Percentiles rank a stretch among this genome's conserved stretches.
These are phyloP conservation scores for Ophiocordyceps camponoti-saundersi DNA, from an alignment of 2,329 filamentous ascomycete species.

Conservation along the genomic window DNA sequence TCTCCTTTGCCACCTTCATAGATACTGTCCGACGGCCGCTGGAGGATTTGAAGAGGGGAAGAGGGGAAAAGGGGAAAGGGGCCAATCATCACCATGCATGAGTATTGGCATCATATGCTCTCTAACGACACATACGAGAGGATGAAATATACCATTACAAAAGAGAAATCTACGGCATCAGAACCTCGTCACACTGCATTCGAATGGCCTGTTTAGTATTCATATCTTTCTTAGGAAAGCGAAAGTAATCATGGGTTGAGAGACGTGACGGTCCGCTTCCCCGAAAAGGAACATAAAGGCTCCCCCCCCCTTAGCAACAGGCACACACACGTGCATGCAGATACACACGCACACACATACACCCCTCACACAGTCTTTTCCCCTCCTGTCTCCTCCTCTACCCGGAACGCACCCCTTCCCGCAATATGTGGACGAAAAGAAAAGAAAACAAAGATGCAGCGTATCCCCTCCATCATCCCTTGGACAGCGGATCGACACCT, in stretches of 20 bases:
- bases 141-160: no score
- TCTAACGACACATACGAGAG: no score
- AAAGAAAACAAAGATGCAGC: not conserved
- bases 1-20: not conserved
- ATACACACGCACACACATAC: not conserved
- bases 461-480: slow-evolving; percentile 6
- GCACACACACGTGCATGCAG: slow-evolving; percentile 2
- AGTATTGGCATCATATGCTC: no score
- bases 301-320: slow-evolving; percentile 1
- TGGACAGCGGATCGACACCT: slow-evolving; percentile 48
- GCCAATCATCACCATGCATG: no score
- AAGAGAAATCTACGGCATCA: not conserved
- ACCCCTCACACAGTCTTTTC: not conserved
- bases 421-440: not conserved
- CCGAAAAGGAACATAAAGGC: slow-evolving; percentile 8
- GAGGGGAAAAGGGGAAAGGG: no score
- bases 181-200: not conserved
- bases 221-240: slow-evolving; percentile 15
- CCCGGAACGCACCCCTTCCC: not conserved
- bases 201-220: slow-evolving; percentile 8
- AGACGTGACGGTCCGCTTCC: slow-evolving; percentile 4
- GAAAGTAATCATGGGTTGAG: slow-evolving; percentile 10
- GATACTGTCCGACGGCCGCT: no score
- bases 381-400: not conserved
- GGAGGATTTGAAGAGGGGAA: no score